Percentiles rank a stretch among this genome's conserved stretches.
Conservation (phyloP, 345 rosid genomes). For the Populus pruinosa region DNA sequence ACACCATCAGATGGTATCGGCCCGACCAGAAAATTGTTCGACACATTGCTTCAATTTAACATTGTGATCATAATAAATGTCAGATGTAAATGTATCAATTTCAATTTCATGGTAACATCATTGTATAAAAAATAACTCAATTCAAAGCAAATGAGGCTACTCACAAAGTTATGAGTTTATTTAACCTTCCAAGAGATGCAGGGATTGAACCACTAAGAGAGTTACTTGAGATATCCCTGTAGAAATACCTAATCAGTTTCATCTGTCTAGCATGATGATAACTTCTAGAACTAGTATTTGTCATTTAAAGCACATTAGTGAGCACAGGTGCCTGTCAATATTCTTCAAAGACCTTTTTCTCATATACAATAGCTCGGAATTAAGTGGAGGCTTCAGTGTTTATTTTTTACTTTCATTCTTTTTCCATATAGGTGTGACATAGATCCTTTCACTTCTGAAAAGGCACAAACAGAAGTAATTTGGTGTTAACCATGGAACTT, state of each 20-base stretch:
- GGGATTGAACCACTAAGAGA: conserved; percentile 70
- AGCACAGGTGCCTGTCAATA: not conserved
- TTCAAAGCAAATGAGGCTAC: conserved; percentile 33
- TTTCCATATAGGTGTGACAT: too few relatives aligned
- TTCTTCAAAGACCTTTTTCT: not conserved
- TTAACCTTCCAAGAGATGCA: conserved; percentile 65
- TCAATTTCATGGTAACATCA: not conserved
- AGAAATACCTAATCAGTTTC: not conserved
- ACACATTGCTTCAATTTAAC: conserved; percentile 64
- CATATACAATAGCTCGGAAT: not conserved
- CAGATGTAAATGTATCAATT: not conserved
- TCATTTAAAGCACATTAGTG: not conserved
- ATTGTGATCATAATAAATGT: conserved; percentile 21
- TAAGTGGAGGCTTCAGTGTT: not conserved
- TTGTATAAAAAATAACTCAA: not conserved
- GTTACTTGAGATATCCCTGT: conserved; percentile 84
- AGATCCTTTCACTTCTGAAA: not conserved
- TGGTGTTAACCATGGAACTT: not conserved
- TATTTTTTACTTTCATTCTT: not conserved
- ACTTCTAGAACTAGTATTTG: not conserved
- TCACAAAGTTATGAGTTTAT: conserved; percentile 63
- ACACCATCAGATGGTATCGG: conserved; percentile 75
- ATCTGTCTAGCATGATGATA: not conserved
- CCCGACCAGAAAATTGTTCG: conserved; percentile 84
- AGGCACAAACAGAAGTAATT: not conserved